Conservation (phyloP, 2,329 filamentous ascomycete species). For the Graphilbum fragrans region DNA sequence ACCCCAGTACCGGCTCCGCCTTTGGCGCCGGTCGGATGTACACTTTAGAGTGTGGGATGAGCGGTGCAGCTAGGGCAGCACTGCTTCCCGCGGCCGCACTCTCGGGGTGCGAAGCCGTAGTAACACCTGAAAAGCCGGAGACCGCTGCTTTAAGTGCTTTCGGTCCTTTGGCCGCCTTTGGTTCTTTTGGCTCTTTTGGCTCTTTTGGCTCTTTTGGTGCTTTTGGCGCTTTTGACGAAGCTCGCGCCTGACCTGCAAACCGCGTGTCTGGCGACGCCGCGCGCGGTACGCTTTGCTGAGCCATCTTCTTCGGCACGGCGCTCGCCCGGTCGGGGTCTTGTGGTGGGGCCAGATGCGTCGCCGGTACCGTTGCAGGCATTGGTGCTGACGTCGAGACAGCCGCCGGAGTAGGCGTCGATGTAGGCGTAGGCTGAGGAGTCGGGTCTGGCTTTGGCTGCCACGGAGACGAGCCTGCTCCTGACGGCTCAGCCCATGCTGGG, state of each 20-base stretch:
- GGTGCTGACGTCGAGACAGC: no score
- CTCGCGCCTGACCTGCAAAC: slow-evolving; percentile 44
- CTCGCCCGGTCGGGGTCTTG: background rate
- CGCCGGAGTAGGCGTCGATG: no score
- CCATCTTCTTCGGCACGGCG: slow-evolving; percentile 17
- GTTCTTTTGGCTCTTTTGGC: no score
- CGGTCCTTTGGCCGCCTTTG: no score
- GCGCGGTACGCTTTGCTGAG: slow-evolving; percentile 23
- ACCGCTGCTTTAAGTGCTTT: no score
- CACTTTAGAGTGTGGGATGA: slow-evolving; percentile 48
- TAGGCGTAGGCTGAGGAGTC: no score
- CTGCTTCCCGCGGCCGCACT: no score
- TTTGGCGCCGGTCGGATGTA: slow-evolving; percentile 47
- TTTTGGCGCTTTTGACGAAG: slow-evolving; percentile 16
- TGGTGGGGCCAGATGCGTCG: background rate
- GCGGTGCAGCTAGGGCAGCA: slow-evolving; percentile 15
- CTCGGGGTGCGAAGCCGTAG: no score
- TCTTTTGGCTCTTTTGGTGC: background rate
- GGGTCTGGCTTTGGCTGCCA: no score
- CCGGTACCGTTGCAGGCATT: background rate
- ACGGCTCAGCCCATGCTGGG: slow-evolving; percentile 14
- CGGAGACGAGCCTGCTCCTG: no score
- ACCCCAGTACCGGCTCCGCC: slow-evolving; percentile 43
- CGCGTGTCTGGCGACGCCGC: slow-evolving; percentile 51
- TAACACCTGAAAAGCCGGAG: no score